Conservation (phyloP, 2,329 filamentous ascomycete genomes). For the Penicillium aurantiogriseum region DNA sequence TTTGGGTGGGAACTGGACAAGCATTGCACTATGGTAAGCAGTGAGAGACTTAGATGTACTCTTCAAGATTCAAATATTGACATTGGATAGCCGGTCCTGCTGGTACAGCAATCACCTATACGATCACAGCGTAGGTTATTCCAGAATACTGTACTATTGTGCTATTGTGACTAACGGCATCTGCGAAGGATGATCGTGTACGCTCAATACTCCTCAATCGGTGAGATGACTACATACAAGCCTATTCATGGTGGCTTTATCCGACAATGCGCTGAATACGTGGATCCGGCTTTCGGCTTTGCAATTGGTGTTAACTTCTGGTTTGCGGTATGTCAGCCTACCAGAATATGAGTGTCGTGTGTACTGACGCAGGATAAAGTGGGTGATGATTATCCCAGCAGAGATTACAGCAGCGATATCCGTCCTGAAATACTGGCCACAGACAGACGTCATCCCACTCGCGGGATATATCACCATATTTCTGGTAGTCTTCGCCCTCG, state of each 20-base stretch:
- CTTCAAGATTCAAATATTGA: background rate
- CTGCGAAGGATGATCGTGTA: slow-evolving; percentile 32
- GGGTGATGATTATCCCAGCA: slow-evolving; percentile 35
- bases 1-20: slow-evolving; percentile 40
- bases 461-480: slow-evolving; percentile 38
- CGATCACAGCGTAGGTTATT: slow-evolving; percentile 26
- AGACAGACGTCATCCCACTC: slow-evolving; percentile 26
- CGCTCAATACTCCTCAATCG: slow-evolving; percentile 34
- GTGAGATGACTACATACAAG: slow-evolving; percentile 34
- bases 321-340: slow-evolving; percentile 25
- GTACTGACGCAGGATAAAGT: slow-evolving; percentile 12
- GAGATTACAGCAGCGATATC: slow-evolving; percentile 38
- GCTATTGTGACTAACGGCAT: background rate
- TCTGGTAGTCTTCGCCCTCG: slow-evolving; percentile 26
- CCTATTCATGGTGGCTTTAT: slow-evolving; percentile 38
- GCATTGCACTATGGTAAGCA: slow-evolving; percentile 32
- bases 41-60: background rate
- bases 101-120: slow-evolving; percentile 35
- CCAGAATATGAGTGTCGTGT: background rate
- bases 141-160: background rate
- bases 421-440: slow-evolving; percentile 35
- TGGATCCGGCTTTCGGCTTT: slow-evolving; percentile 36
- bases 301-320: slow-evolving; percentile 38
- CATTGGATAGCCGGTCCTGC: slow-evolving; percentile 29
- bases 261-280: slow-evolving; percentile 33